Evolutionary conservation across 176 grass and related monocot genomes (phyloP).

Genomic region (Echinochloa phyllopogon): DNA sequence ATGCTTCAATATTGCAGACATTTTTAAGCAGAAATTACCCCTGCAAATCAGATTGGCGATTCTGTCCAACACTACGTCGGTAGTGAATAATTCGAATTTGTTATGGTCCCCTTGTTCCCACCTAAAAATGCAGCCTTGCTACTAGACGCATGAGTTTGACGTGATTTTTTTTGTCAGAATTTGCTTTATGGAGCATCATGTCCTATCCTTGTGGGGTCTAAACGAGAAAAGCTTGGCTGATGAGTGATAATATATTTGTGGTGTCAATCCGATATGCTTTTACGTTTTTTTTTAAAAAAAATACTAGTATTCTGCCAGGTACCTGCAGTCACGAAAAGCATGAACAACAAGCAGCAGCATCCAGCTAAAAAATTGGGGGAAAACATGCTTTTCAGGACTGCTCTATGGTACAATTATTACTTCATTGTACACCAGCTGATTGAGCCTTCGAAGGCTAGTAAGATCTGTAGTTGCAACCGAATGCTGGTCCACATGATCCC

Average conservation of each 20-base stretch:
- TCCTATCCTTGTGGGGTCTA: constrained; percentile 1
- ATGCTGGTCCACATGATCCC: background rate
- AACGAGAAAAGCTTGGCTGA: background rate
- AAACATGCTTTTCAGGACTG: no score
- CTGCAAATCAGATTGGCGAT: background rate
- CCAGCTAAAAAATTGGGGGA: no score
- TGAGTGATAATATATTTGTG: background rate
- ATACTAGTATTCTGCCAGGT: background rate
- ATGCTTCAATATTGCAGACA: background rate
- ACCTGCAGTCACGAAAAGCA: no score
- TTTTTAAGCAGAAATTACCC: background rate
- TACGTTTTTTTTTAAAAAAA: constrained; percentile 6
- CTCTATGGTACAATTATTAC: constrained; percentile 10
- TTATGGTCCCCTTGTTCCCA: background rate
- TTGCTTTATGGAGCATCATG: constrained; percentile 29
- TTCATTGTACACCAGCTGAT: no score
- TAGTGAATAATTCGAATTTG: background rate
- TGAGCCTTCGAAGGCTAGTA: no score
- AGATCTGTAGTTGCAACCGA: no score
- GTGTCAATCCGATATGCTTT: background rate
- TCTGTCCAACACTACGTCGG: background rate
- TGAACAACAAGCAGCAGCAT: background rate
- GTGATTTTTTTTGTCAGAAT: background rate
- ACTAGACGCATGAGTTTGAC: background rate
- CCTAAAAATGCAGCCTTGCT: background rate